A percentile compares a stretch with the other conserved stretches of the same genome.
Conservation (phyloP, 1,284 basidiomycete species). For the Trichosporon coremiiforme region DNA sequence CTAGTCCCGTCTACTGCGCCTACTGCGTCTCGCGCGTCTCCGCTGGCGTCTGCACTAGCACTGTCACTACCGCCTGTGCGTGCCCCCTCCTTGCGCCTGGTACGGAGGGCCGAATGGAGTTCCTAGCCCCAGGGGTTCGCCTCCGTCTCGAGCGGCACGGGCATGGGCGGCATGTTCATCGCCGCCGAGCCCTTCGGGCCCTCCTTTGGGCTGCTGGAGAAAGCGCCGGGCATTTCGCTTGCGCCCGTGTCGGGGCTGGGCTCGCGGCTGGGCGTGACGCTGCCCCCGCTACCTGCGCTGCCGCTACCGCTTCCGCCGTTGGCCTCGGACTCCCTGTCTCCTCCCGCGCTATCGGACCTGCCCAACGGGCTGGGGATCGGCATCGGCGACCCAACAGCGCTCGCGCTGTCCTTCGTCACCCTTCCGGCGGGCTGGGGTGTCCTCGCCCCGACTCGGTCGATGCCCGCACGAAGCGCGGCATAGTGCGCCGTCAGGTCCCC, state of each 20-base stretch:
- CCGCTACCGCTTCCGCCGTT: background rate
- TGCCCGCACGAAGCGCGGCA: slow-evolving; percentile 46
- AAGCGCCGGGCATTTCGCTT: background rate
- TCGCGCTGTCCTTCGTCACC: slow-evolving; percentile 1
- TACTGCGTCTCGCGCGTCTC: background rate
- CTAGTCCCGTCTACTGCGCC: background rate
- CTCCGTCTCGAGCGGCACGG: slow-evolving; percentile 22
- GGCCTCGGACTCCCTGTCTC: background rate
- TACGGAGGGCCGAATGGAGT: background rate
- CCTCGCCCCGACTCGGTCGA: slow-evolving; percentile 46
- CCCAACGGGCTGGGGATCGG: background rate
- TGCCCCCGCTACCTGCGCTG: background rate
- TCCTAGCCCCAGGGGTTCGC: slow-evolving; percentile 31
- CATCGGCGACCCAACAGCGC: background rate
- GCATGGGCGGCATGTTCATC: slow-evolving; percentile 19
- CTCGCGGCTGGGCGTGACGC: background rate
- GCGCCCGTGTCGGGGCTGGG: background rate
- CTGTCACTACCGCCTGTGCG: too few species aligned
- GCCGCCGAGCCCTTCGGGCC: slow-evolving; percentile 8
- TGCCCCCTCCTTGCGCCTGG: too few species aligned
- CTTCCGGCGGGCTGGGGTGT: slow-evolving; percentile 5
- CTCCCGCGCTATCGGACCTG: background rate
- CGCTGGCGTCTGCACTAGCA: too few species aligned
- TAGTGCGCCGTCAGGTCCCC: slow-evolving; percentile 37
- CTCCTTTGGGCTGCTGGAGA: background rate